Evolutionary conservation across 2,329 filamentous ascomycete genomes (phyloP), one percentile per base, ranked within the genome.

Genomic region (Aspergillus aculeatinus): DNA sequence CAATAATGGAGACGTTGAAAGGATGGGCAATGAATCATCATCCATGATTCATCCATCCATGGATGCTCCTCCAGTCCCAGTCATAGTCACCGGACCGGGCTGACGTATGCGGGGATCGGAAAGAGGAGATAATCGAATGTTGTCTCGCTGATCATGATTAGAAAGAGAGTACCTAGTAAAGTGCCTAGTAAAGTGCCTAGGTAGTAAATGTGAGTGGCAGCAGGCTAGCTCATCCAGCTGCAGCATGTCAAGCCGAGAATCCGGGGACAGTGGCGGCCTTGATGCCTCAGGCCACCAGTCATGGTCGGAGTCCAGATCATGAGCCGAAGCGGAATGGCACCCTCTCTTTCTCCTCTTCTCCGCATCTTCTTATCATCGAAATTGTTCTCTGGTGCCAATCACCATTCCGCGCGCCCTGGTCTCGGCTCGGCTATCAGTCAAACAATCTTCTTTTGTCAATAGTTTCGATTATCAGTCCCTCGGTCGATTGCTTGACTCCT

Each of bases 1-100:
- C 62, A 64, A 61, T 63, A 47, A 54, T 55, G 48, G 35, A 49
- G 29, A 48, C 31, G 35, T 53, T 33, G 51, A 44, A 42, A 42
- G 29, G 11, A 48, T 23, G 16, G 52, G 12, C 57, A 16, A 59
- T 59, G 57, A 59, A 48, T 59, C 57, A 59, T 59, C 57, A 49
- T 59, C 21, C 21, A 21, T 21, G 21, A 21, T 21, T 21, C 21
- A 21, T 21, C 12, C 49, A 44, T 44, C 39, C 39, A 44, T 44
- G 39, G 39, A 44, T 44, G 14, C 16, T 44, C 14, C 39, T 42
- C 39, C 39, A 44, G 39, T 44, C 5, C 14, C 39, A 9, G 27
- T 19, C 14, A 16, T 16, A 44, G 39, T 44, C 39, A 19, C 39
- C 39, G 39, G 39, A 19, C 16, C 39, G 14, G 33, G 14, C 33